Evolutionary conservation across 2,329 filamentous ascomycete genomes (phyloP), one percentile per base, ranked within the genome.

Genomic region (Rhynchosporium agropyri): DNA sequence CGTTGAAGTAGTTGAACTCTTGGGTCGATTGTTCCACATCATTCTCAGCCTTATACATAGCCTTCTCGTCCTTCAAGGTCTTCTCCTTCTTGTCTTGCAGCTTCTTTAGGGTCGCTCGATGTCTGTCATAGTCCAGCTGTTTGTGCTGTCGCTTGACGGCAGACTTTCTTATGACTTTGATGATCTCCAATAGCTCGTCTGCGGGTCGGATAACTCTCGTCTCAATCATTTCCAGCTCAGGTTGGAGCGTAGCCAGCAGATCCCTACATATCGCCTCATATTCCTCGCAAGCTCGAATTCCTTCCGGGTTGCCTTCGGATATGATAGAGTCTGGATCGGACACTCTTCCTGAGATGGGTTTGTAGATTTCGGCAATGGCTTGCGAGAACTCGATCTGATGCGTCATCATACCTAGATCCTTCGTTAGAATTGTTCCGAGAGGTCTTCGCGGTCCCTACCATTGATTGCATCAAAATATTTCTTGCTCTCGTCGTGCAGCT

Each of bases 321-420:
- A 89, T 84, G 68, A 91, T 84, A 8, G 90, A 90, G 72, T 93
- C 89, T 9, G 95, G 95, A 77, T 99, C 95, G 51, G 94, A 98
- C 77, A 96, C 85, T 74, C 95, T 90, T 61, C 95, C 95, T 61
- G 94, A 97, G 72, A 99, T 99, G 70, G 95, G 95, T 76, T 96
- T 96, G 83, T 99, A 99, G 73, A 99, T 89, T 77, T 99, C 95
- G 68, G 90, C 89, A 81, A 97, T 94, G 69, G 93, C 91, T 79
- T 97, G 87, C 71, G 94, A 97, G 80, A 99, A 99, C 76, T 96
- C 94, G 78, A 99, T 98, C 80, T 99, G 95, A 79, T 98, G 93
- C 74, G 82, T 86, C 73, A 99, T 85, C 95, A 99, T 99, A 82
- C 20, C 20, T 20, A 20, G 1, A 20, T 20, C 20, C 20, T 20